Evolutionary conservation across 306 rosid genomes (phyloP).

Genomic region (Styphnolobium japonicum): DNA sequence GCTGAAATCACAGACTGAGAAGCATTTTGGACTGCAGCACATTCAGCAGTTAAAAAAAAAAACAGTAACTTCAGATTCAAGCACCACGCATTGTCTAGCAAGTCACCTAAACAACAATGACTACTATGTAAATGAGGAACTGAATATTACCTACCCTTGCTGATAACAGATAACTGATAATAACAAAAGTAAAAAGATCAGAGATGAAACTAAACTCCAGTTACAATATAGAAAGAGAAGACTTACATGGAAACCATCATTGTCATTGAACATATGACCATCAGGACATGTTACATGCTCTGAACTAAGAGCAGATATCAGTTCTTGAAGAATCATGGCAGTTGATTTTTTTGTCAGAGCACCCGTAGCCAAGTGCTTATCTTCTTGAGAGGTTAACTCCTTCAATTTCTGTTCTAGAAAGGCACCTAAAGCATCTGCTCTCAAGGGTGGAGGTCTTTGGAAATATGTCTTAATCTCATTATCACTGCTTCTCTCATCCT

Average conservation of each 20-base stretch:
- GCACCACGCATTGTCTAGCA: not conserved
- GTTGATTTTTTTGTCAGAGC: conserved; percentile 40
- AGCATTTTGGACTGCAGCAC: not conserved
- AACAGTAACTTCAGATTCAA: not conserved
- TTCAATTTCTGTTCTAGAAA: conserved; percentile 63
- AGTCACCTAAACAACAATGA: not conserved
- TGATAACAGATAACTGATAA: not conserved
- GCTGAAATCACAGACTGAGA: not conserved
- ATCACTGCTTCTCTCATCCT: conserved; percentile 29
- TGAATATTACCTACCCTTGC: not conserved
- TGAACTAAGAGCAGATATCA: conserved; percentile 48
- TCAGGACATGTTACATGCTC: conserved; percentile 27
- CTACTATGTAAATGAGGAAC: not conserved
- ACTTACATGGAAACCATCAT: conserved; percentile 35
- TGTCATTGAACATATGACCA: conserved; percentile 18
- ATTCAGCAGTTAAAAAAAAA: not conserved
- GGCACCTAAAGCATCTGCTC: conserved; percentile 57
- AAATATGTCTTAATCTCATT: conserved; percentile 22
- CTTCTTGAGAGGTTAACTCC: conserved; percentile 54
- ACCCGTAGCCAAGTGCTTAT: conserved; percentile 34
- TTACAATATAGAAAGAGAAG: not conserved
- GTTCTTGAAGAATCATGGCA: conserved; percentile 65
- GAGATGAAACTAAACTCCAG: not conserved
- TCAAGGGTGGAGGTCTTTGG: conserved; percentile 36
- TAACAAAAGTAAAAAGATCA: not conserved